phyloP scores from a whole-genome alignment of 2,329 filamentous ascomycete species.

The Dichotomopilus funicola region DNA sequence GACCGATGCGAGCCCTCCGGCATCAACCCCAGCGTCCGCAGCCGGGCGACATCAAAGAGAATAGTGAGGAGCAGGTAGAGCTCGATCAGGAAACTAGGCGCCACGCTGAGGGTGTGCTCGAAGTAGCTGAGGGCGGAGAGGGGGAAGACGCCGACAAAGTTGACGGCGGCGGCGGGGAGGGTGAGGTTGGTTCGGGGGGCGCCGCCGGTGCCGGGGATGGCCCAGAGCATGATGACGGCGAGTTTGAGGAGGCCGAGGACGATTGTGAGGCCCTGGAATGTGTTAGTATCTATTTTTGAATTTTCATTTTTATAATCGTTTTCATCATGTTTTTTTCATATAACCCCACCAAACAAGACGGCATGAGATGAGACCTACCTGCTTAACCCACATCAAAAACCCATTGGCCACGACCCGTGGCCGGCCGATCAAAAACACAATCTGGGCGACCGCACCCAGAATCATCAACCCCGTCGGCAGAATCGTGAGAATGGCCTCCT shows the following conservation, averaged over 20 bases:
- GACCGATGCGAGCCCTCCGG: background rate
- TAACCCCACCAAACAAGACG: too few relatives aligned
- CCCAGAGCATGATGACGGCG: constrained; percentile 7
- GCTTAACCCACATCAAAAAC: constrained; percentile 2
- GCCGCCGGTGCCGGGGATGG: background rate
- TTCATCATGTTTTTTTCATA: too few relatives aligned
- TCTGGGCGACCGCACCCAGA: constrained; percentile 2
- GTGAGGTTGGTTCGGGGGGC: constrained; percentile 7
- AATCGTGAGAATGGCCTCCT: constrained; percentile 8
- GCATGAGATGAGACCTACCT: background rate
- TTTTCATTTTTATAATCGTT: too few relatives aligned
- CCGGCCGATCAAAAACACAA: constrained; percentile 5
- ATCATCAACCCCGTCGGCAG: constrained; percentile 3
- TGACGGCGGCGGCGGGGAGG: constrained; percentile 5
- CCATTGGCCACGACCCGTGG: constrained; percentile 2
- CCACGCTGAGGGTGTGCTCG: constrained; percentile 5
- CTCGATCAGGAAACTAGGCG: constrained; percentile 9
- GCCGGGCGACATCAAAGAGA: constrained; percentile 2
- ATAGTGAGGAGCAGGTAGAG: constrained; percentile 6
- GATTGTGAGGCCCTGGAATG: background rate
- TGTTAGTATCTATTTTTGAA: background rate
- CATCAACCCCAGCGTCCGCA: constrained; percentile 8
- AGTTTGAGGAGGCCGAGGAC: constrained; percentile 6
- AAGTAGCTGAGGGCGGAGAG: constrained; percentile 7
- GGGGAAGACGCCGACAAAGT: constrained; percentile 3